phyloP scores from a whole-genome alignment of 768 basidiomycete genomes.

The Chlorophyllum brunneum region DNA sequence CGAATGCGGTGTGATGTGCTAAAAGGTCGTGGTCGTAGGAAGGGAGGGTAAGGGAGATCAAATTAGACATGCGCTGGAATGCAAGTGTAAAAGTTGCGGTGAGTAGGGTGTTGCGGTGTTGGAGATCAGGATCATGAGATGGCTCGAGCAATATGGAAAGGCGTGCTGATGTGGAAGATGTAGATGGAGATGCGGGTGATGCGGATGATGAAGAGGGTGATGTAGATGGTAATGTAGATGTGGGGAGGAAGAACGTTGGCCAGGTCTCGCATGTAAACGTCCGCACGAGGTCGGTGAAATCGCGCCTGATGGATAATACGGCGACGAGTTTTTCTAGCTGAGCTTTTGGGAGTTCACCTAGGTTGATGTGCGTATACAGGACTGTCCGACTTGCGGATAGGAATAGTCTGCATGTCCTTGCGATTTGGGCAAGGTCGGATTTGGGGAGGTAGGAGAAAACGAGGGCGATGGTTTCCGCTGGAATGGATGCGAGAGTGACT shows the following conservation, averaged over 20 bases:
- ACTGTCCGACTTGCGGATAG: slow-evolving; percentile 26
- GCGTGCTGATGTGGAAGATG: too few species aligned
- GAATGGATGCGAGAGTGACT: slow-evolving; percentile 18
- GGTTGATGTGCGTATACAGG: slow-evolving; percentile 32
- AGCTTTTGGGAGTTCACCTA: slow-evolving; percentile 24
- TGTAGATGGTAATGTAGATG: background rate
- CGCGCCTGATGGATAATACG: slow-evolving; percentile 33
- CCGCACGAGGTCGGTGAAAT: slow-evolving; percentile 37
- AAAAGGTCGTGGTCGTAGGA: slow-evolving; percentile 40
- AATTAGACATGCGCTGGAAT: slow-evolving; percentile 42
- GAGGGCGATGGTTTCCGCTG: slow-evolving; percentile 28
- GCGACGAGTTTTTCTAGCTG: slow-evolving; percentile 33
- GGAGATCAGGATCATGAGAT: slow-evolving; percentile 14
- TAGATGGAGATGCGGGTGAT: background rate
- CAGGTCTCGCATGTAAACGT: slow-evolving; percentile 38
- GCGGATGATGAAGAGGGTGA: too few species aligned
- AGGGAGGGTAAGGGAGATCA: slow-evolving; percentile 37
- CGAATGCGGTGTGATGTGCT: slow-evolving; percentile 39
- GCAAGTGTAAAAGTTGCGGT: slow-evolving; percentile 41
- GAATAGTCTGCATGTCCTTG: slow-evolving; percentile 30
- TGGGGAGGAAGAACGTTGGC: slow-evolving; percentile 34
- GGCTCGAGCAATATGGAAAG: background rate
- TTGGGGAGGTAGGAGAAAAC: slow-evolving; percentile 34
- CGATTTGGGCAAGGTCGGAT: slow-evolving; percentile 23
- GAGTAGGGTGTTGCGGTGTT: slow-evolving; percentile 26